phyloP scores from a whole-genome alignment of 2,329 filamentous ascomycete genomes.

The Onygena corvina region DNA sequence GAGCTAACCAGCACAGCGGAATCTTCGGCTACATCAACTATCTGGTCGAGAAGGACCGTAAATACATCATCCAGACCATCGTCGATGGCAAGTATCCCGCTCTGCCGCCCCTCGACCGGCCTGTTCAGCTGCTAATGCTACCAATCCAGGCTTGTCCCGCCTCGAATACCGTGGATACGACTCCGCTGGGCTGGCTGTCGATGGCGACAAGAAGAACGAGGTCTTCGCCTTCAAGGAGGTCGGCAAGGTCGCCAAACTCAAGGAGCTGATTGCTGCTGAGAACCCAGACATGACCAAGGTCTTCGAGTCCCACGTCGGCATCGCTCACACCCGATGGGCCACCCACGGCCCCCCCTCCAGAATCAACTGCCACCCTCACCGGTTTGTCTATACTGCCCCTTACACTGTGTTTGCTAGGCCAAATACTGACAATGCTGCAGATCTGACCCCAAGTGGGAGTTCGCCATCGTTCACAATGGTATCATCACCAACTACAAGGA shows the following conservation, averaged over 20 bases:
- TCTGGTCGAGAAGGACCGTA: conserved; percentile 95
- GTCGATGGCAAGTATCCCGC: conserved; percentile 63
- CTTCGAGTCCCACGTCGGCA: conserved; percentile 96
- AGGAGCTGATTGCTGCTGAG: conserved; percentile 74
- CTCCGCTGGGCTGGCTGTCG: conserved; percentile 87
- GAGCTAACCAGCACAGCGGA: conserved; percentile 45
- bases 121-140: not conserved
- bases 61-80: conserved; percentile 88
- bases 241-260: conserved; percentile 95
- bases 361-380: conserved; percentile 94
- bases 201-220: conserved; percentile 98
- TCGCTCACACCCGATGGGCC: conserved; percentile 98
- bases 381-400: conserved; percentile 52
- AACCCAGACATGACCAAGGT: conserved; percentile 79
- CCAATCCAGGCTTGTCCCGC: conserved; percentile 62
- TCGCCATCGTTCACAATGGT: conserved; percentile 95
- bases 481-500: conserved; percentile 99
- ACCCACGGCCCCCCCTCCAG: conserved; percentile 92
- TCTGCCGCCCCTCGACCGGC: not conserved
- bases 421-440: conserved; percentile 36
- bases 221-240: conserved; percentile 98
- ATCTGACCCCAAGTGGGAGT: conserved; percentile 91
- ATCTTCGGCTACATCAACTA: conserved; percentile 99
- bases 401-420: not conserved
- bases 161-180: conserved; percentile 99